Percentiles rank a stretch among this genome's conserved stretches.
These are phyloP conservation scores for Teunomyces aglyptinius DNA, from an alignment of 805 yeast genomes.

Conservation along the genomic window DNA sequence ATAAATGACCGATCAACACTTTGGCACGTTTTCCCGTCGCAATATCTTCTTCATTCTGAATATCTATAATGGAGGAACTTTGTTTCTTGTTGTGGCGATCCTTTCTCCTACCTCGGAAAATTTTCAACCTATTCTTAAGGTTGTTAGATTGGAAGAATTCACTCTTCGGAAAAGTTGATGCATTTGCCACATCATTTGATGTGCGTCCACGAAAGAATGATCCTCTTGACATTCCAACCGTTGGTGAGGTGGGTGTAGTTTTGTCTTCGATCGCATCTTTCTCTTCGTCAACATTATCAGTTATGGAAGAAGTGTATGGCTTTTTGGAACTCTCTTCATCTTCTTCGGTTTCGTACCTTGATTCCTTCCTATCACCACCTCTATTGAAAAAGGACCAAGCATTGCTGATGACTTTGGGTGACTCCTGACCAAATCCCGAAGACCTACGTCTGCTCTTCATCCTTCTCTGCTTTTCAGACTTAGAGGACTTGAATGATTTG, in stretches of 20 bases:
- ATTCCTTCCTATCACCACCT: slow-evolving; percentile 30
- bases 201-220: slow-evolving; percentile 10
- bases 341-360: slow-evolving; percentile 29
- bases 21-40: slow-evolving; percentile 39
- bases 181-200: not conserved
- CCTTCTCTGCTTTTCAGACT: not conserved
- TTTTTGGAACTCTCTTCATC: slow-evolving; percentile 23
- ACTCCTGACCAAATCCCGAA: slow-evolving; percentile 13
- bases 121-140: slow-evolving; percentile 19
- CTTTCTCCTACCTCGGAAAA: slow-evolving; percentile 25
- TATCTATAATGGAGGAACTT: slow-evolving; percentile 14
- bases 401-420: slow-evolving; percentile 28
- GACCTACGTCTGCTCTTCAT: not conserved
- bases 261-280: not conserved
- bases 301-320: slow-evolving; percentile 8
- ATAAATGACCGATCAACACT: slow-evolving; percentile 40
- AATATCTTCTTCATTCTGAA: slow-evolving; percentile 21
- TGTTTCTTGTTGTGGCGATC: slow-evolving; percentile 20
- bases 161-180: slow-evolving; percentile 15
- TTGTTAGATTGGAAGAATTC: slow-evolving; percentile 15
- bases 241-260: not conserved
- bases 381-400: slow-evolving; percentile 30
- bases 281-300: not conserved
- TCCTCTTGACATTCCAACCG: not conserved
- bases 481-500: slow-evolving; percentile 4